Evolutionary conservation across 208 protist genomes (phyloP), one percentile per base, ranked within the genome.

Genomic region (Wallacemonas collosoma): DNA sequence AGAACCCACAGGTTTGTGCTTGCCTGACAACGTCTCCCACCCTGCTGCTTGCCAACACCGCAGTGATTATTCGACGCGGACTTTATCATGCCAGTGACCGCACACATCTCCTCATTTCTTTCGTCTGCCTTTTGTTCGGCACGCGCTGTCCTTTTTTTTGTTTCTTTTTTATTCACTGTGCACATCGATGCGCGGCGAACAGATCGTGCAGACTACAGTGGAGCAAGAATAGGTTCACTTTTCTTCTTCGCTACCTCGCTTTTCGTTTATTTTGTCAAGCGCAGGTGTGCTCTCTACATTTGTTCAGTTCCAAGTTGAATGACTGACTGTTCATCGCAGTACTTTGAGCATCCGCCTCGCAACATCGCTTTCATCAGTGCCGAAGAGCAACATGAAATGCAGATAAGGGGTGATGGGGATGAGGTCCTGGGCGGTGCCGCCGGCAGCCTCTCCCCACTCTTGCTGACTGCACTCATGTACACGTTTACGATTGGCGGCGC

Each of bases 381-480:
- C 12, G 50, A 38, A 2, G 61, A 64, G 11, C n/a, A 65, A 48
- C 38, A 72, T 57, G 73, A 69, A 45, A 56, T 15, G 14, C 53
- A 61, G 35, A 35, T 35, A 17, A 41, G 50, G 71, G 45, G 60
- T 48, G 14, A 43, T 15, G 41, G 55, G 41, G 47, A 56, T 62
- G 39, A 79, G 55, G 39, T 39, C 4, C 4, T 7, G 3, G 60
- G 17, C 5, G 26, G 60, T 17, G 43, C 4, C 11, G 26, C 12
- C 50, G 60, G 60, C 12, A 51, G 63, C 26, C 83, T 93, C 43
- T 91, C 87, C 3, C 73, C 83, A 48, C 15, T 91, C 40, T 76
- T 95, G 66, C 72, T 95, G 6, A 85, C 84, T n/a, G 91, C 83
- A 1, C 71, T 93, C 9, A 95, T 93, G 88, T 93, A 93, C 75